phyloP scores from a whole-genome alignment of 352 stramenopile genomes.

The Globisporangium irregulare region DNA sequence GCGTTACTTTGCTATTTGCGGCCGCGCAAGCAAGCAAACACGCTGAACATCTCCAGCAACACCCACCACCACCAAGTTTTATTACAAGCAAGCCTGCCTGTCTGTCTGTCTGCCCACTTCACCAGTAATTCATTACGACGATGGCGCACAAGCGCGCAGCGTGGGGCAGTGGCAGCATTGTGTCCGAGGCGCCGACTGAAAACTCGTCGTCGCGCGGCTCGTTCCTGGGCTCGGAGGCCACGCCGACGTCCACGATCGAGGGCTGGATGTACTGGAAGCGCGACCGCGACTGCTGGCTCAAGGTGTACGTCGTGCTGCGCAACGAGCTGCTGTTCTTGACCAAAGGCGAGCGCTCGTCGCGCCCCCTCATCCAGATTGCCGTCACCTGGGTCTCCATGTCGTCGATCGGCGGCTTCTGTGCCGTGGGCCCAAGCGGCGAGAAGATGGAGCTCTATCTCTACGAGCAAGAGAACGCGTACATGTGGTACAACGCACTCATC shows the following conservation, averaged over 20 bases:
- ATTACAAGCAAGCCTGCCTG: background rate
- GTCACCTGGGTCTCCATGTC: conserved; percentile 48
- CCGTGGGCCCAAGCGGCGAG: conserved; percentile 51
- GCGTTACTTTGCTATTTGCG: conserved; percentile 11
- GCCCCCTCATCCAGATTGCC: conserved; percentile 66
- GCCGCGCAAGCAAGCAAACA: background rate
- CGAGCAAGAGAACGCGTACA: conserved; percentile 41
- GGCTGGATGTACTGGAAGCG: conserved; percentile 82
- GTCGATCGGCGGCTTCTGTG: conserved; percentile 44
- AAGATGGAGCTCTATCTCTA: conserved; percentile 79
- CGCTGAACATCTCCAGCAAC: background rate
- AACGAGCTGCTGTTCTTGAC: conserved; percentile 72
- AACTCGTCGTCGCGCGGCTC: conserved; percentile 27
- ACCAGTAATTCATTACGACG: background rate
- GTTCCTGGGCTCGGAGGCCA: conserved; percentile 30
- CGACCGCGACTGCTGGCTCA: conserved; percentile 63
- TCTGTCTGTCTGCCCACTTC: background rate
- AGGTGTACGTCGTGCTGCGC: conserved; percentile 67
- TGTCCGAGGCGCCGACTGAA: conserved; percentile 43
- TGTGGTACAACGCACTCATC: conserved; percentile 66
- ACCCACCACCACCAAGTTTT: background rate
- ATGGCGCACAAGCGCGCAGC: conserved; percentile 29
- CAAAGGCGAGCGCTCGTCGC: conserved; percentile 31
- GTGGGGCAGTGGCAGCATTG: conserved; percentile 28
- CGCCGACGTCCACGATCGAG: conserved; percentile 25